A percentile compares a stretch with the other conserved stretches of the same genome.
Conservation (phyloP, 331 rosid genomes). For the Arachis monticola region DNA sequence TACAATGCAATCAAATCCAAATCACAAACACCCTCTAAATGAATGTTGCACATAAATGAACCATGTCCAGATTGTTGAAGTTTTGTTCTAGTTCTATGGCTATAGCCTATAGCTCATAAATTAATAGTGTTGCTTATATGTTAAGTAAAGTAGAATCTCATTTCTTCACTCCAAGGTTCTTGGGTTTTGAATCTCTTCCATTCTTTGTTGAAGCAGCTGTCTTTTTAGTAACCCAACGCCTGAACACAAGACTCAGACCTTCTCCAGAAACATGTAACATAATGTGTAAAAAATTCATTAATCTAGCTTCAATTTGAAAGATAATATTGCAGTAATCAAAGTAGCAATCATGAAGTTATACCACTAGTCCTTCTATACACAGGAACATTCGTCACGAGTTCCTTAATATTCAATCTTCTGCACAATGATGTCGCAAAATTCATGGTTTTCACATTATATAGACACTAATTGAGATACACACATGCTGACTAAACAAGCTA, state of each 20-base stretch:
- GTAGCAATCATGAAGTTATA: conserved; percentile 46
- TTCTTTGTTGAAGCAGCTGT: conserved; percentile 85
- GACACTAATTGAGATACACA: background rate
- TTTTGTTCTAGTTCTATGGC: conserved; percentile 8
- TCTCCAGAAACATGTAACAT: conserved; percentile 65
- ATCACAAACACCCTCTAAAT: conserved; percentile 63
- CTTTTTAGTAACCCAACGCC: conserved; percentile 91
- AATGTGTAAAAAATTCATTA: conserved; percentile 26
- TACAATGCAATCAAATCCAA: too few relatives aligned
- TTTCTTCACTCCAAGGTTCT: conserved; percentile 93
- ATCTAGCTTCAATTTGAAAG: conserved; percentile 24
- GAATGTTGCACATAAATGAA: conserved; percentile 16
- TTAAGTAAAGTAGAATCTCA: conserved; percentile 47
- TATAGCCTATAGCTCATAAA: background rate
- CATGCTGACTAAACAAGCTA: too few relatives aligned
- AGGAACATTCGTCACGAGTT: conserved; percentile 65
- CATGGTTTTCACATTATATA: conserved; percentile 44
- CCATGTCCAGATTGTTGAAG: background rate
- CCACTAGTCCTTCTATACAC: conserved; percentile 68
- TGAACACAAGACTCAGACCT: conserved; percentile 72
- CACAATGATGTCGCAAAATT: conserved; percentile 67
- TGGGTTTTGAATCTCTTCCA: conserved; percentile 89
- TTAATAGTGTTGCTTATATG: background rate
- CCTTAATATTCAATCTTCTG: conserved; percentile 70
- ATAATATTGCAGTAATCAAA: conserved; percentile 27